Evolutionary conservation across 495 filamentous ascomycete genomes (phyloP).

Genomic region (Daldinia decipiens): DNA sequence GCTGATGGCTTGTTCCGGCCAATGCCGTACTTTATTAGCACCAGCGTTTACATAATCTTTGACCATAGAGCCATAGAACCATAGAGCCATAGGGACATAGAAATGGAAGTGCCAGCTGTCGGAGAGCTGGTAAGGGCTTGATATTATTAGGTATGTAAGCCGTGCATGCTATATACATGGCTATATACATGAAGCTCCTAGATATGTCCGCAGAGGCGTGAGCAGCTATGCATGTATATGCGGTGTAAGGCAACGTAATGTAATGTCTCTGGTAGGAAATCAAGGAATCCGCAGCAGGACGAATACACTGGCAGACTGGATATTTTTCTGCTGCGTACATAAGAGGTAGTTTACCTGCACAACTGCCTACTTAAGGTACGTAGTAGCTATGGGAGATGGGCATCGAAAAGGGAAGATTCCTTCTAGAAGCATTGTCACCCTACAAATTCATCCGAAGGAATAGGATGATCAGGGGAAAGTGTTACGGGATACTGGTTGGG

Average conservation of each 20-base stretch:
- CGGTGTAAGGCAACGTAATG: constrained; percentile 38
- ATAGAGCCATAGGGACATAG: not conserved
- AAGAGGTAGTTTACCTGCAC: no score
- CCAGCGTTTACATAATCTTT: constrained; percentile 38
- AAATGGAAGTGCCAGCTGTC: constrained; percentile 4
- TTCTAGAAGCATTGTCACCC: constrained; percentile 45
- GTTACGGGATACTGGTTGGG: constrained; percentile 26
- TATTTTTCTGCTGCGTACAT: not conserved
- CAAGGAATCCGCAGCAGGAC: constrained; percentile 18
- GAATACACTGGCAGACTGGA: not conserved
- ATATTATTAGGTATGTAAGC: not conserved
- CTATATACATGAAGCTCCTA: constrained; percentile 7
- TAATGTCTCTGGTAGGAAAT: constrained; percentile 15
- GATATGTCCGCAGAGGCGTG: constrained; percentile 37
- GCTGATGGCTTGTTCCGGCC: constrained; percentile 36
- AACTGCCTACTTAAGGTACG: not conserved
- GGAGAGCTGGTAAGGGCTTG: constrained; percentile 35
- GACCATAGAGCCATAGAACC: not conserved
- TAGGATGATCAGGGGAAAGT: constrained; percentile 42
- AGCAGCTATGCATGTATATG: constrained; percentile 42
- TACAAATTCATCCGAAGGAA: constrained; percentile 34
- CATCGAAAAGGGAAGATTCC: constrained; percentile 21
- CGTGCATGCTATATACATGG: constrained; percentile 7
- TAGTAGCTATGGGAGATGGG: not conserved
- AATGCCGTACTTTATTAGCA: constrained; percentile 41